Evolutionary conservation across 495 filamentous ascomycete genomes (phyloP).

Genomic region (Tricharina praecox): DNA sequence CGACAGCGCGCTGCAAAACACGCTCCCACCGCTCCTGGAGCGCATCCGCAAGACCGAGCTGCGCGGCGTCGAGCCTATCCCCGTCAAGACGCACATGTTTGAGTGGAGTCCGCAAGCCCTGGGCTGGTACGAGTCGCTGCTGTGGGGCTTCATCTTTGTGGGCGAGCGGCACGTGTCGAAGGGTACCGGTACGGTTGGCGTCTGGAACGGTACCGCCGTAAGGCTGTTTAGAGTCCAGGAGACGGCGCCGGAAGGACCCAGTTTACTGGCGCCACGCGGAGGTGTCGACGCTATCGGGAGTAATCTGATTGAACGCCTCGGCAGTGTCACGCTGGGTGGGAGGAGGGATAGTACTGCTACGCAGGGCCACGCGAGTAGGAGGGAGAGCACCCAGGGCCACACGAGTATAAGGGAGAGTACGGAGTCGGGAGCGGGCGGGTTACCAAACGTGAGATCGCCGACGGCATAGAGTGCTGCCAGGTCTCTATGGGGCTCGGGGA

Average conservation of each 20-base stretch:
- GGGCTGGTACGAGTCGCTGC: conserved; percentile 88
- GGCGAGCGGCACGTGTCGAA: conserved; percentile 74
- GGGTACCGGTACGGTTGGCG: conserved; percentile 75
- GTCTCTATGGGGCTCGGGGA: too few relatives aligned
- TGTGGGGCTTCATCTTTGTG: conserved; percentile 92
- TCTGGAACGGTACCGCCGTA: conserved; percentile 86
- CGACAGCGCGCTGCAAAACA: background rate
- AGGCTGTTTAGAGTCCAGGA: conserved; percentile 83
- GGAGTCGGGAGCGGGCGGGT: background rate
- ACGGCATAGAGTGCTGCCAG: too few relatives aligned
- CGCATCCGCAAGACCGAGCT: conserved; percentile 31
- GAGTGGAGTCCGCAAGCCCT: conserved; percentile 86
- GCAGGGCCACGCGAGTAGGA: background rate
- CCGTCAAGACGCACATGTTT: conserved; percentile 70
- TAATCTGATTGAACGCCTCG: conserved; percentile 69
- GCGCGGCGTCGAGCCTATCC: conserved; percentile 53
- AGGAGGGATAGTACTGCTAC: background rate
- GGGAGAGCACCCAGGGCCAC: background rate
- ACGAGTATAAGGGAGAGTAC: background rate
- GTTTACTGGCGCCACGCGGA: conserved; percentile 64
- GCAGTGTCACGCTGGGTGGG: background rate
- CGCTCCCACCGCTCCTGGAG: conserved; percentile 16
- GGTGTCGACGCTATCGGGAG: conserved; percentile 92
- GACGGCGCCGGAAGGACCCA: conserved; percentile 59
- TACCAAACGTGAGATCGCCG: background rate